Conservation (phyloP, 345 rosid genomes). For the Bruguiera sexangula region DNA sequence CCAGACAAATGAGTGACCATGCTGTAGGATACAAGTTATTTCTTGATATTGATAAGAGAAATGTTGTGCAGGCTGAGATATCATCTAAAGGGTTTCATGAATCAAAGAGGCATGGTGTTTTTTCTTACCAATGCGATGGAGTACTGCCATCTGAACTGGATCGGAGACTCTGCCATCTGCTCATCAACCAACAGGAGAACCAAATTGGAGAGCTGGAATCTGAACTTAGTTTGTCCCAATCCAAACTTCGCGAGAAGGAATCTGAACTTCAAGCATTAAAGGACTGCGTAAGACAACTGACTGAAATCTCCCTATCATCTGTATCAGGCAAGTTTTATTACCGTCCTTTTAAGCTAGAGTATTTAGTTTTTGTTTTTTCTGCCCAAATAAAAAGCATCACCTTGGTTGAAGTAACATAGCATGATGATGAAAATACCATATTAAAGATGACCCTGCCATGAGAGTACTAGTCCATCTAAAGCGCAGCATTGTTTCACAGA, state of each 20-base stretch:
- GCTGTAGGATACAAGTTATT: neutral
- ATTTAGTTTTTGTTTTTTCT: neutral
- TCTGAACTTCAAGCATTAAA: constrained; percentile 73
- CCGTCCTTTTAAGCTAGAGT: neutral
- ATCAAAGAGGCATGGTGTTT: constrained; percentile 26
- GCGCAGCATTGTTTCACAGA: constrained; percentile 35
- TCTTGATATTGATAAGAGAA: constrained; percentile 7
- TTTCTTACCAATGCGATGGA: constrained; percentile 49
- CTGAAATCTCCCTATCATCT: constrained; percentile 53
- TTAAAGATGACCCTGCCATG: neutral
- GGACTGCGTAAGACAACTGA: constrained; percentile 68
- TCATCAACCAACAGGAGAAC: constrained; percentile 71
- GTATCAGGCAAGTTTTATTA: constrained; percentile 42
- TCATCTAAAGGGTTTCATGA: constrained; percentile 20
- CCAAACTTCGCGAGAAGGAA: constrained; percentile 73
- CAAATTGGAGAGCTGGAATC: constrained; percentile 76
- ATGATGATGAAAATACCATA: neutral
- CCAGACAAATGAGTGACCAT: too few species aligned
- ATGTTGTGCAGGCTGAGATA: constrained; percentile 29
- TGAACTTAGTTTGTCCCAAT: constrained; percentile 56
- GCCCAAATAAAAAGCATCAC: neutral
- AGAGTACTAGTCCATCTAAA: constrained; percentile 1
- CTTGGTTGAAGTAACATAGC: neutral
- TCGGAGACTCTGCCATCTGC: constrained; percentile 63
- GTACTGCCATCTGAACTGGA: constrained; percentile 68